These are phyloP conservation scores for Lithospermum erythrorhizon DNA, from an alignment of 257 asterid species.

Conservation along the genomic window DNA sequence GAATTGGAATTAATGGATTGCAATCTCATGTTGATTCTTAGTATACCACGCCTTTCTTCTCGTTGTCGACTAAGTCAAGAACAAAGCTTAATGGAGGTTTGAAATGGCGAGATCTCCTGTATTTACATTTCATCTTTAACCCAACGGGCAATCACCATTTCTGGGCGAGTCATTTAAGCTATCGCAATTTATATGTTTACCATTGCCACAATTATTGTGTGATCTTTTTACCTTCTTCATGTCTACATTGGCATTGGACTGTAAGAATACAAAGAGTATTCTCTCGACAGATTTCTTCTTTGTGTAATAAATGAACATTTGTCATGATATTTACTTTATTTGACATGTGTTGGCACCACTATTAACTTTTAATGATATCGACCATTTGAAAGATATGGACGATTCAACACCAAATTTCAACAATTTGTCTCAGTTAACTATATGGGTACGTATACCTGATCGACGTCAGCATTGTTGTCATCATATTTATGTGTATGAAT, in stretches of 20 bases:
- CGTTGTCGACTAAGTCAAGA: constrained; percentile 86
- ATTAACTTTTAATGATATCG: background rate
- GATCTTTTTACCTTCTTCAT: no score
- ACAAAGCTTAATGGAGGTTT: constrained; percentile 68
- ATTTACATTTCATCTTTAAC: constrained; percentile 76
- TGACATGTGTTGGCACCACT: background rate
- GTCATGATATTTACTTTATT: background rate
- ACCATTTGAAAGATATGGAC: background rate
- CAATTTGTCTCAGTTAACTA: background rate
- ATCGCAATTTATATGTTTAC: background rate
- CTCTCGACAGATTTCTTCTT: background rate
- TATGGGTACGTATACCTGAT: background rate
- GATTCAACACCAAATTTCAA: background rate
- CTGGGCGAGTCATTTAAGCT: constrained; percentile 44
- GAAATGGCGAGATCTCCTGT: constrained; percentile 62
- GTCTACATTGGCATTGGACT: no score
- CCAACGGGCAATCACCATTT: constrained; percentile 97
- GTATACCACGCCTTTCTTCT: constrained; percentile 96
- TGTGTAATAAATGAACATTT: background rate
- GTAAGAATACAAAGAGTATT: no score
- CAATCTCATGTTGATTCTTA: constrained; percentile 31
- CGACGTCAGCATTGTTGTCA: background rate
- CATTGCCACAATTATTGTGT: background rate
- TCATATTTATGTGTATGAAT: background rate
- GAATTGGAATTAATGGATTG: constrained; percentile 1